Evolutionary conservation across 2,329 filamentous ascomycete genomes (phyloP).

Genomic region (Calonectria fujianensis): DNA sequence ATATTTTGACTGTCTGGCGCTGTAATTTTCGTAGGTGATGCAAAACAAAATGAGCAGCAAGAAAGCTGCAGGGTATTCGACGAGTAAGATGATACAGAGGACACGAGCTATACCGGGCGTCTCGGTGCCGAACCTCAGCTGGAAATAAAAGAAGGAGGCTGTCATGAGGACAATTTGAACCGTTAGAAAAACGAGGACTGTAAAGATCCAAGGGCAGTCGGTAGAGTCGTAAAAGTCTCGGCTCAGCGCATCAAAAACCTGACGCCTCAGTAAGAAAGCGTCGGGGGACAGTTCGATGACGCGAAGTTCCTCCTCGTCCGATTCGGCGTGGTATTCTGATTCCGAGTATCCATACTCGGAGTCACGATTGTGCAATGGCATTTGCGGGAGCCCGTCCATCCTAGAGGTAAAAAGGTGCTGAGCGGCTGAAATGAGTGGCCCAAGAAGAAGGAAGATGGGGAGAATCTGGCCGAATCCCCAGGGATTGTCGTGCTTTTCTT

Average conservation of each 20-base stretch:
- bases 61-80: conserved; percentile 11
- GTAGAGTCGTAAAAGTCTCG: conserved; percentile 2
- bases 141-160: conserved; percentile 4
- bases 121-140: conserved; percentile 6
- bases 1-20: not conserved
- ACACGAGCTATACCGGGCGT: not conserved
- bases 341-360: not conserved
- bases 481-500: conserved; percentile 10
- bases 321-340: not conserved
- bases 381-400: not conserved
- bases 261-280: not conserved
- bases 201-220: conserved; percentile 4
- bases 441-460: not conserved
- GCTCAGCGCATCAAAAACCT: not conserved
- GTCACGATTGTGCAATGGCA: not conserved
- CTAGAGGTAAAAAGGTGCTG: conserved; percentile 5
- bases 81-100: not conserved
- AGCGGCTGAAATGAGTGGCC: conserved; percentile 17
- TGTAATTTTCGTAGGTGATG: conserved; percentile 8
- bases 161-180: not conserved
- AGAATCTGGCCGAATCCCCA: conserved; percentile 36
- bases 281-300: not conserved
- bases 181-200: not conserved
- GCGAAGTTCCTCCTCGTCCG: not conserved
- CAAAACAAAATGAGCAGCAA: conserved; percentile 8